phyloP scores from a whole-genome alignment of 2,329 filamentous ascomycete species.

The Alternaria viburni region DNA sequence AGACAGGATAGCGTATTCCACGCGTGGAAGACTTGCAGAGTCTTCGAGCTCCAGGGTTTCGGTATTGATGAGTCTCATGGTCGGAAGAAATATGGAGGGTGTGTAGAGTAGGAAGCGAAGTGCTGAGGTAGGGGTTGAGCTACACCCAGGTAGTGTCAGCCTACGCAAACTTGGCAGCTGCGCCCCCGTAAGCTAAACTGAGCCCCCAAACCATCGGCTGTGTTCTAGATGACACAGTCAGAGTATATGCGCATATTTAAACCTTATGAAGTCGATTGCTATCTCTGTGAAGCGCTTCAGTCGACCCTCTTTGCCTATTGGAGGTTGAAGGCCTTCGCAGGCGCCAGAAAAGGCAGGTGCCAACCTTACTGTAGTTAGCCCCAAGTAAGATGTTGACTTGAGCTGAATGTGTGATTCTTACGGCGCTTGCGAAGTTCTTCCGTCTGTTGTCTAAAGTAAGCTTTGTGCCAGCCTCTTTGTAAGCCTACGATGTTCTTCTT shows the following conservation, averaged over 20 bases:
- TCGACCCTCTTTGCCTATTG: neutral
- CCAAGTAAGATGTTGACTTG: neutral
- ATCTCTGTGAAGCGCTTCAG: neutral
- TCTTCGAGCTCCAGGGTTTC: neutral
- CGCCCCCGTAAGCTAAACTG: neutral
- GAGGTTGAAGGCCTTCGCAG: neutral
- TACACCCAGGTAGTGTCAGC: neutral
- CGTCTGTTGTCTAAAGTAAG: neutral
- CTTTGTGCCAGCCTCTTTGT: neutral
- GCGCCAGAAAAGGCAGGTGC: neutral
- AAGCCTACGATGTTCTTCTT: neutral
- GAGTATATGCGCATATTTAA: neutral
- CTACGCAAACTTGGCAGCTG: neutral
- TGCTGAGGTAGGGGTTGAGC: neutral
- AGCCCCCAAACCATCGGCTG: neutral
- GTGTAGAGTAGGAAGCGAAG: neutral
- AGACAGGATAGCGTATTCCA: neutral
- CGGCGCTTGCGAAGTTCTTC: neutral
- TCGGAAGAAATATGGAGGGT: no score
- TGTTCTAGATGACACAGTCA: neutral
- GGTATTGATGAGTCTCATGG: neutral
- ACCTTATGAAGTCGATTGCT: neutral
- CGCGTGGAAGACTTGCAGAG: no score
- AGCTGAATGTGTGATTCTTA: neutral
- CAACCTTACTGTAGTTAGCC: neutral